Conservation (phyloP, 2,329 filamentous ascomycete species). For the Arthrocladium fulminans region DNA sequence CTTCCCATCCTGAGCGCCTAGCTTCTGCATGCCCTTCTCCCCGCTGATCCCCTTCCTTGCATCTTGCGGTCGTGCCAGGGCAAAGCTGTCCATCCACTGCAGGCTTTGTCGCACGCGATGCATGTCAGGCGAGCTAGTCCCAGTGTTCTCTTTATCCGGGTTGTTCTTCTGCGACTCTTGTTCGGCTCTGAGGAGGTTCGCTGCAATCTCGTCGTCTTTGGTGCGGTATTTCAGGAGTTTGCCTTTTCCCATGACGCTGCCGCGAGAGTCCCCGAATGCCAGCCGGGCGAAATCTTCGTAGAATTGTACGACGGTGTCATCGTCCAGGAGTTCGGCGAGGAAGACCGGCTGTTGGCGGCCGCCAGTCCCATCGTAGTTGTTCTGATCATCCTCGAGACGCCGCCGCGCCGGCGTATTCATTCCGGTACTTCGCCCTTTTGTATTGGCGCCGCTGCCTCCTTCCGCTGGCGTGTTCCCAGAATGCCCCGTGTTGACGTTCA, state of each 20-base stretch:
- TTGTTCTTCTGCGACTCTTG: conserved; percentile 33
- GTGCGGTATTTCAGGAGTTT: conserved; percentile 85
- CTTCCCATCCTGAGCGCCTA: conserved; percentile 75
- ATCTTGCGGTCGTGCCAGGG: conserved; percentile 15
- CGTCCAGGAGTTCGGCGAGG: conserved; percentile 83
- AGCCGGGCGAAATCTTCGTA: conserved; percentile 92
- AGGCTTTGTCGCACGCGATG: background rate
- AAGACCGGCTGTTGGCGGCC: conserved; percentile 67
- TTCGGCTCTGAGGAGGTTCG: conserved; percentile 23
- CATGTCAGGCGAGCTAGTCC: conserved; percentile 1
- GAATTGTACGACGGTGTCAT: conserved; percentile 86
- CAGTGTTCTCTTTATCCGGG: conserved; percentile 29
- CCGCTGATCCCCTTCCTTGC: conserved; percentile 38
- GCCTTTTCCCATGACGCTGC: conserved; percentile 73
- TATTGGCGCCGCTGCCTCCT: conserved; percentile 31
- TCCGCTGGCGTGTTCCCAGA: conserved; percentile 20
- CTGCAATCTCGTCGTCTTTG: conserved; percentile 43
- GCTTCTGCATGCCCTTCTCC: conserved; percentile 63
- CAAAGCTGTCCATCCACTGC: conserved; percentile 12
- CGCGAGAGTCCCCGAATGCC: conserved; percentile 83
- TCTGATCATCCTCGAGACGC: conserved; percentile 9
- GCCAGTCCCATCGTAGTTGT: conserved; percentile 18
- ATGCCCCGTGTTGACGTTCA: conserved; percentile 70
- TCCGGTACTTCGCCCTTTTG: conserved; percentile 37
- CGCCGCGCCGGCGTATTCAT: conserved; percentile 37